Evolutionary conservation across 2,329 filamentous ascomycete species (phyloP).

Genomic region (Beauveria australis): DNA sequence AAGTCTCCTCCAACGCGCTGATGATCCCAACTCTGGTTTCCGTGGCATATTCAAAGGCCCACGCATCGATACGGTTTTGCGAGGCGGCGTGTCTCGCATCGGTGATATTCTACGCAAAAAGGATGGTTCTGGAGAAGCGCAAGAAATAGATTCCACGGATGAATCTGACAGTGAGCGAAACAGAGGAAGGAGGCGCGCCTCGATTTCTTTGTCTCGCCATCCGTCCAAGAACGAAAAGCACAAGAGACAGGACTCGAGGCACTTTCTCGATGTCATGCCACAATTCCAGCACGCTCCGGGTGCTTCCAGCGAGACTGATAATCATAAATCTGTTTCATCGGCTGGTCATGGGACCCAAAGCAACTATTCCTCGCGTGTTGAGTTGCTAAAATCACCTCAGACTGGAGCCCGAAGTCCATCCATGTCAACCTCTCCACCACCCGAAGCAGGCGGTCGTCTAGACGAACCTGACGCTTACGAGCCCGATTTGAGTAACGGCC

Average conservation of each 20-base stretch:
- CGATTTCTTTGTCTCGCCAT: constrained; percentile 27
- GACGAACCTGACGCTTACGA: constrained; percentile 31
- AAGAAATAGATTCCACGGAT: constrained; percentile 35
- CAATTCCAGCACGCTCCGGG: constrained; percentile 35
- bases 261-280: constrained; percentile 45
- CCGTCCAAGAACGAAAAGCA: constrained; percentile 25
- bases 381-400: constrained; percentile 40
- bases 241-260: constrained; percentile 27
- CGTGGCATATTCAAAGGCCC: constrained; percentile 72
- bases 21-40: constrained; percentile 24
- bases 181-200: constrained; percentile 31
- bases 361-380: constrained; percentile 36
- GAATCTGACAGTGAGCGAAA: constrained; percentile 40
- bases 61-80: constrained; percentile 64
- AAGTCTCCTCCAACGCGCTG: constrained; percentile 36
- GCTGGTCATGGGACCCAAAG: constrained; percentile 17
- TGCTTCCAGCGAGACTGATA: constrained; percentile 12
- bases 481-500: constrained; percentile 26
- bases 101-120: constrained; percentile 51
- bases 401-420: constrained; percentile 39
- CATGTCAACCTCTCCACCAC: constrained; percentile 27
- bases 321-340: constrained; percentile 14
- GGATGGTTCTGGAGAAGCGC: constrained; percentile 29
- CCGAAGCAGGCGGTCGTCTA: constrained; percentile 11
- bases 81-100: constrained; percentile 47